Evolutionary conservation across 2,329 filamentous ascomycete genomes (phyloP), one percentile per base, ranked within the genome.

Genomic region (Elsinoe fawcettii): DNA sequence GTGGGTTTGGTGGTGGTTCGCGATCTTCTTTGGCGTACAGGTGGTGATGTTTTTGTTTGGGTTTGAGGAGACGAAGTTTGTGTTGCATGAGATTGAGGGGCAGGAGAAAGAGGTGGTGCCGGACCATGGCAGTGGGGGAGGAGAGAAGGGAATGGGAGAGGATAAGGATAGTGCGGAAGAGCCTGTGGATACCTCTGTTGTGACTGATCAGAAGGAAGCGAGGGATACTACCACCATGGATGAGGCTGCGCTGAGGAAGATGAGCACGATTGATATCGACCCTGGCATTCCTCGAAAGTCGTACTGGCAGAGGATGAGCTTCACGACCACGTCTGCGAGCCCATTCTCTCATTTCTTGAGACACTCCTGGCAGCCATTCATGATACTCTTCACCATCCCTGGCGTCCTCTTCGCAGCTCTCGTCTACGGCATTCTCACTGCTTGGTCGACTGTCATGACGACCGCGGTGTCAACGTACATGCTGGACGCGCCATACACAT

Each of bases 1-100:
- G 11, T 80, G 75, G 75, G 68, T 74, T 1, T 79, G 71, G 70
- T 78, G 75, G 75, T 78, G 71, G 51, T 73, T 67, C 57, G 70
- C 70, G 12, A 73, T 75, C 39, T 68, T 71, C 59, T 72, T 73
- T 53, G 68, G 65, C 2, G 53, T 68, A 8, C 66, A 67, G 5
- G 56, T 77, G 0, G 2, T 77, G 2, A 58, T 71, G 9, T 70
- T 78, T 39, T 30, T 72, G 1, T 76, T 79, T 54, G 60, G 69
- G 11, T 79, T 74, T 56, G 74, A 79, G 43, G 77, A 68, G 58
- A 66, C 66, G 2, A 69, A 67, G 53, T 67, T 62, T 49, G 53
- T 51, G 2, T 25, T 58, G 9, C 60, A 63, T 27, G 59, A 61
- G 1, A 39, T 64, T 3, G 56, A 61, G 41, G 65, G 57, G 22